Percentiles rank a stretch among this genome's conserved stretches.
Evolutionary conservation across 352 stramenopile species (phyloP).

Genomic region (Globisporangium emineosum): DNA sequence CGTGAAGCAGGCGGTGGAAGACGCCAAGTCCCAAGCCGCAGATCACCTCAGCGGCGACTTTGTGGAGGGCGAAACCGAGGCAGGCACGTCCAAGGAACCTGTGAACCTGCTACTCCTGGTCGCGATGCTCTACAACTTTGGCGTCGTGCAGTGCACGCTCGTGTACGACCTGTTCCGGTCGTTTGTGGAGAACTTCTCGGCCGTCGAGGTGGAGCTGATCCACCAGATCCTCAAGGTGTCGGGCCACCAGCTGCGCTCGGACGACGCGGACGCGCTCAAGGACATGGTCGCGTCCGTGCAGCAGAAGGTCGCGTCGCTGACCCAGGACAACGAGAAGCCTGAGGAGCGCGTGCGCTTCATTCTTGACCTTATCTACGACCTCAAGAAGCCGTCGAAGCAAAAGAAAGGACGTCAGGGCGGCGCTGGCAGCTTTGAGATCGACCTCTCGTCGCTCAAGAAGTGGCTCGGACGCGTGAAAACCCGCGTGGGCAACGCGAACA

Average conservation of each 20-base stretch:
- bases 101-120: slow-evolving; percentile 87
- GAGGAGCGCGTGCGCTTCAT: slow-evolving; percentile 86
- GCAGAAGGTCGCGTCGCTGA: slow-evolving; percentile 54
- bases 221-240: slow-evolving; percentile 82
- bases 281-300: slow-evolving; percentile 86
- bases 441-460: slow-evolving; percentile 88
- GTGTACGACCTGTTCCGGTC: slow-evolving; percentile 89
- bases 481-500: slow-evolving; percentile 75
- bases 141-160: slow-evolving; percentile 85
- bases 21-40: slow-evolving; percentile 23
- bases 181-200: slow-evolving; percentile 72
- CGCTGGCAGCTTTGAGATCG: slow-evolving; percentile 45
- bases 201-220: slow-evolving; percentile 84
- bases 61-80: slow-evolving; percentile 23
- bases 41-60: slow-evolving; percentile 3
- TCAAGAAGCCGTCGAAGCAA: slow-evolving; percentile 95
- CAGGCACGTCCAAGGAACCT: slow-evolving; percentile 51
- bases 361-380: slow-evolving; percentile 94
- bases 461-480: slow-evolving; percentile 94
- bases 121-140: slow-evolving; percentile 90
- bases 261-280: slow-evolving; percentile 81
- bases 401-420: slow-evolving; percentile 58
- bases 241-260: slow-evolving; percentile 75
- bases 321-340: slow-evolving; percentile 22
- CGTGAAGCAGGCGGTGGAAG: slow-evolving; percentile 24